Evolutionary conservation across 164 flowering plant species (phyloP), one percentile per base, ranked within the genome.

Genomic region (Sextonia rubra): DNA sequence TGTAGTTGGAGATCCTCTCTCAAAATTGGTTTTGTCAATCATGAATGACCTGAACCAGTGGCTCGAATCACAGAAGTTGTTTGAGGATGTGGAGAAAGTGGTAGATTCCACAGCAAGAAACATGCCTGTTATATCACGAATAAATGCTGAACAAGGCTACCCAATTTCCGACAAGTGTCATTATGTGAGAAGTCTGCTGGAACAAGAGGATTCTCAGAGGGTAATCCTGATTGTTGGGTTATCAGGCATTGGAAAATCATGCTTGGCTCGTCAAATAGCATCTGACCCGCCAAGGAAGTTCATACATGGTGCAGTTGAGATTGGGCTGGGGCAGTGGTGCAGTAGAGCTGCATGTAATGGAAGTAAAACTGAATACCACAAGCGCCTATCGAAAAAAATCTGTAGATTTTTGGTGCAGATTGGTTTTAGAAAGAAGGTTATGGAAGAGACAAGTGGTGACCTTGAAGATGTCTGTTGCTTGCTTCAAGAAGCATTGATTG

Each of bases 181-280:
- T 17, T 77, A 73, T 70, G 75, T 85, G 71, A 80, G 74, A 74
- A 73, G 64, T 69, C 77, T 83, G 71, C 70, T 82, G 7, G 84
- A 81, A 23, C 73, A 77, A 73, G 81, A 81, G 26, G 69, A 63
- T 25, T 70, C 75, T 71, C 83, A 76, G 66, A 66, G 69, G 27
- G 87, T 85, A 4, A 68, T 83, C 76, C 82, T 83, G 29, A 73
- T 83, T 78, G 86, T 85, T 23, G 88, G 86, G 18, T 75, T 83
- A 67, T 85, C 85, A 22, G 86, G 86, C 49, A 85, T 85, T 74
- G 88, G 88, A 55, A 85, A 85, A 76, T 83, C 83, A 1, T 85
- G 85, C 65, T 76, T 85, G 75, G 88, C 86, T 74, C 81, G 85
- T 69, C 86, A 85, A 78, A 83, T 83, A n/a, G 88, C 88, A 72